Evolutionary conservation across 805 yeast species (phyloP).

Genomic region (Komagataella populi): DNA sequence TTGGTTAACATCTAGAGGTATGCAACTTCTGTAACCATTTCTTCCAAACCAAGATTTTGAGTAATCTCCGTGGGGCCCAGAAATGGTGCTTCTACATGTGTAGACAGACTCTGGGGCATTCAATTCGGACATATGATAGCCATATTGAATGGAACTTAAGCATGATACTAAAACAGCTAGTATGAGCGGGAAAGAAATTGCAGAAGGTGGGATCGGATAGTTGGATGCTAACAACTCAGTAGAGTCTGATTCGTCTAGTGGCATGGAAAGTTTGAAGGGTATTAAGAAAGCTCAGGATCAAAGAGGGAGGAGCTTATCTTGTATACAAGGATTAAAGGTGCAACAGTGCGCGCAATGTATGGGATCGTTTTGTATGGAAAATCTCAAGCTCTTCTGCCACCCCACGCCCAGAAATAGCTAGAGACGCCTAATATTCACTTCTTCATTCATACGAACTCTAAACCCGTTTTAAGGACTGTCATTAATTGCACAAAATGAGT

Average conservation of each 20-base stretch:
- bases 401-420: neutral
- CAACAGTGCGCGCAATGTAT: neutral
- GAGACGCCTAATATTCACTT: neutral
- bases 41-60: constrained; percentile 24
- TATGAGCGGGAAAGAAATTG: constrained; percentile 5
- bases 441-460: neutral
- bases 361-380: neutral
- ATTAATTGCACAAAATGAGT: neutral
- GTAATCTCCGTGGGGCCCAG: constrained; percentile 12
- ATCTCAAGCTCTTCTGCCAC: neutral
- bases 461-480: neutral
- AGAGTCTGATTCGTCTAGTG: neutral
- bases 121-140: constrained; percentile 89
- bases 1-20: constrained; percentile 39
- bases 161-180: constrained; percentile 44
- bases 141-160: constrained; percentile 76
- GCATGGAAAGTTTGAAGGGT: neutral
- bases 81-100: constrained; percentile 30
- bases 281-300: neutral
- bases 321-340: constrained; percentile 1
- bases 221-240: neutral
- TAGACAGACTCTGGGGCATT: constrained; percentile 76
- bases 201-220: constrained; percentile 4
- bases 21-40: constrained; percentile 27
- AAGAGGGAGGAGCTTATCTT: neutral